Evolutionary conservation across 495 filamentous ascomycete genomes (phyloP).

Genomic region (Penicillium bovifimosum): DNA sequence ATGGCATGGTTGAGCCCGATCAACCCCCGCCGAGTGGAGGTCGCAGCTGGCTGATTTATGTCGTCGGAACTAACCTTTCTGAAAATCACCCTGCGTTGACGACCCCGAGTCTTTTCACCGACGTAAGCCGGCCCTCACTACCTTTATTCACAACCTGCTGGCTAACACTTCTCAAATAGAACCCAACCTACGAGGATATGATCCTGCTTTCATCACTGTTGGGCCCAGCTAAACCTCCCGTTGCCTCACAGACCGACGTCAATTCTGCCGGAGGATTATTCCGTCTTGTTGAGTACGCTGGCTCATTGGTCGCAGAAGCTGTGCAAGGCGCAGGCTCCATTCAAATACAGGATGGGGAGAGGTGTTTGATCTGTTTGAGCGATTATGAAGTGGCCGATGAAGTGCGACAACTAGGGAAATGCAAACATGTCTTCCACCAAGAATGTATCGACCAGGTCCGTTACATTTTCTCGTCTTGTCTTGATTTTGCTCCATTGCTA

Average conservation of each 20-base stretch:
- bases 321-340: slow-evolving; percentile 44
- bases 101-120: slow-evolving; percentile 70
- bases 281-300: slow-evolving; percentile 42
- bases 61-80: slow-evolving; percentile 69
- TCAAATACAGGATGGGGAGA: slow-evolving; percentile 50
- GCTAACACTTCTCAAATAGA: slow-evolving; percentile 34
- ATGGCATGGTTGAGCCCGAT: slow-evolving; percentile 64
- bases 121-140: slow-evolving; percentile 40
- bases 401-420: slow-evolving; percentile 58
- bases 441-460: slow-evolving; percentile 74
- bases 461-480: slow-evolving; percentile 1
- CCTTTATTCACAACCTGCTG: background rate
- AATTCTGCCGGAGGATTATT: slow-evolving; percentile 58
- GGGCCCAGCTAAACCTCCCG: slow-evolving; percentile 69
- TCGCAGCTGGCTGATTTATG: slow-evolving; percentile 75
- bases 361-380: slow-evolving; percentile 66
- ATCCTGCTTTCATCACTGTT: slow-evolving; percentile 65
- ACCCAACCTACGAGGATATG: slow-evolving; percentile 78
- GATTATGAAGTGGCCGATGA: slow-evolving; percentile 64
- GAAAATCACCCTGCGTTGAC: slow-evolving; percentile 73
- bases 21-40: slow-evolving; percentile 43
- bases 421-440: slow-evolving; percentile 65
- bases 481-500: slow-evolving; percentile 1
- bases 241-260: slow-evolving; percentile 63
- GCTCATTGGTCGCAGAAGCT: slow-evolving; percentile 46